Percentiles rank a stretch among this genome's conserved stretches.
Conservation (phyloP, 768 basidiomycete genomes). For the Calocera cornea region DNA sequence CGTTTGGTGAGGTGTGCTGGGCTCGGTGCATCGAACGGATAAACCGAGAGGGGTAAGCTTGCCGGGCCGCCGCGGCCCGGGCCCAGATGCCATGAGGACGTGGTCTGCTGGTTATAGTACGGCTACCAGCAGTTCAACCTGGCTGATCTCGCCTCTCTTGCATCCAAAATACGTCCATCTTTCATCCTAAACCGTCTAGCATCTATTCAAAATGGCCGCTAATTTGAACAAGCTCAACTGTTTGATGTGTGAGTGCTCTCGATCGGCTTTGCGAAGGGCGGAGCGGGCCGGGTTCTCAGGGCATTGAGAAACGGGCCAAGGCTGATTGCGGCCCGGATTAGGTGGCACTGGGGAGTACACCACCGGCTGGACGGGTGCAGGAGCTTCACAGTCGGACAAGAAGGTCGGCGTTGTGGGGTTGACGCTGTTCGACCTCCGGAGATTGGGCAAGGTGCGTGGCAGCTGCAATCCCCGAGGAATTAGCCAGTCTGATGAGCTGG, state of each 20-base stretch:
- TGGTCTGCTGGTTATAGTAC: not conserved
- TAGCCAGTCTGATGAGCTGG: not conserved
- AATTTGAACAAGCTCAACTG: constrained; percentile 41
- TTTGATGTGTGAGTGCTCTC: constrained; percentile 53
- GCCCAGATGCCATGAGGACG: not conserved
- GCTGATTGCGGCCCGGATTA: constrained; percentile 21
- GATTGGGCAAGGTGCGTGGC: constrained; percentile 54
- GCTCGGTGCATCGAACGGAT: not conserved
- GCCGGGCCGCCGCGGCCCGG: not conserved
- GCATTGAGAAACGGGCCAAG: not conserved
- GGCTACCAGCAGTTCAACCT: not conserved
- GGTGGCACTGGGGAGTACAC: constrained; percentile 74
- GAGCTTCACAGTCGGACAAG: constrained; percentile 91
- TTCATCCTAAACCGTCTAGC: not conserved
- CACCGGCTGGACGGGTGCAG: constrained; percentile 83
- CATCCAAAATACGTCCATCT: not conserved
- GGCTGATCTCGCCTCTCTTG: not conserved
- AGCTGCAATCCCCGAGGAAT: not conserved
- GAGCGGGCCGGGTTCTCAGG: constrained; percentile 4
- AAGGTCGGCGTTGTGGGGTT: constrained; percentile 64
- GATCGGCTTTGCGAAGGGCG: constrained; percentile 13
- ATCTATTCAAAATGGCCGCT: constrained; percentile 10
- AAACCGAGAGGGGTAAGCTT: not conserved
- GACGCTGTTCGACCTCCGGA: constrained; percentile 78
- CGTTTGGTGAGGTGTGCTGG: not conserved